These are phyloP conservation scores for Oryza meridionalis DNA, from an alignment of 176 grass and related monocot genomes.

Conservation along the genomic window DNA sequence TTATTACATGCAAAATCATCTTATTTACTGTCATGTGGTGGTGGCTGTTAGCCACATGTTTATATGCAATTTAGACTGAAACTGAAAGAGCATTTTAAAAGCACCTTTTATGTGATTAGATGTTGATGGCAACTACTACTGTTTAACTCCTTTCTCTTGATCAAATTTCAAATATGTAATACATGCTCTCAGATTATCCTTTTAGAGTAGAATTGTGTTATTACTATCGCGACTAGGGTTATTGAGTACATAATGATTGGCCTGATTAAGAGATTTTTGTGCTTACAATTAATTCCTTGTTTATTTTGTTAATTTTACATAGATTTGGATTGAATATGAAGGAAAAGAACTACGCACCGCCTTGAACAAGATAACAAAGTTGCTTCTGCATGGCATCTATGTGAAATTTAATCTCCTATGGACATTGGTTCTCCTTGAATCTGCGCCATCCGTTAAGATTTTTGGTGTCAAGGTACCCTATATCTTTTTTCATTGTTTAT, in stretches of 20 bases:
- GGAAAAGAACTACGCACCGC: conserved; percentile 16
- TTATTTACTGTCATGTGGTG: not conserved
- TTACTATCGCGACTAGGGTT: not conserved
- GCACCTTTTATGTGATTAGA: not conserved
- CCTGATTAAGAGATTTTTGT: not conserved
- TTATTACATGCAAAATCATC: not conserved
- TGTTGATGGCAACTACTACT: not conserved
- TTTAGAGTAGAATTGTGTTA: not conserved
- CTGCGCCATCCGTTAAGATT: conserved; percentile 17
- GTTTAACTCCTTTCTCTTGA: not conserved
- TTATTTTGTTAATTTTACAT: not conserved
- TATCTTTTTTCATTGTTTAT: not conserved
- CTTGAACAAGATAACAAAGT: conserved; percentile 25
- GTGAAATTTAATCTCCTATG: conserved; percentile 34
- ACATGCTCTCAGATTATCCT: not conserved
- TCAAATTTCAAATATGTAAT: not conserved
- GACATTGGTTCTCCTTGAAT: conserved; percentile 36
- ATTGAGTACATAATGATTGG: not conserved
- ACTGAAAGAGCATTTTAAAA: not conserved
- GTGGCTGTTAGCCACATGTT: not conserved
- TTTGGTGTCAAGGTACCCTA: conserved; percentile 1
- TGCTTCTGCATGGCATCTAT: conserved; percentile 28
- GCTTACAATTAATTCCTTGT: not conserved
- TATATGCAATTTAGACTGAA: not conserved
- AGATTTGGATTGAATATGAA: conserved; percentile 37